Base-by-base conservation (phyloP, 2,329 filamentous ascomycete genomes). In the Ophiocordyceps polyrhachis-furcata region DNA sequence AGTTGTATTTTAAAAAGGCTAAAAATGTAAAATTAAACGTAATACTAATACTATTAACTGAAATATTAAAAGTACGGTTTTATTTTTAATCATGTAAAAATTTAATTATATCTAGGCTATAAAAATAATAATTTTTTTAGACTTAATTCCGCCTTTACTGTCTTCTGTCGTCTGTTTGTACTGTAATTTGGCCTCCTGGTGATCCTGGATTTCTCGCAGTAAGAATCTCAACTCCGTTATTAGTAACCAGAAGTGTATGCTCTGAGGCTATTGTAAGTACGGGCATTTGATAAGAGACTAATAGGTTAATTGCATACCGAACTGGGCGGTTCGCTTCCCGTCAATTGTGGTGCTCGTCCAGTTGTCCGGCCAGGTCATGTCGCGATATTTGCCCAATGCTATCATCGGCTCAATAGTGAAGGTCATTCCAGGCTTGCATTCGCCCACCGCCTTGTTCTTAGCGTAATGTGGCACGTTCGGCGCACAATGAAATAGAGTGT, bases 321-420 rank as follows among this genome's bases (percentile, higher is more conserved):
- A 98, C 59, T 98, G 91, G 11, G 91, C 91, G 15, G 88, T 94
- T 58, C 76, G 71, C 62, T 82, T 83, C 43, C 91, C 91, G 59
- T 98, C 91, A 46, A 80, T 75, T 0, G 91, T 98, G 5, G 85
- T 84, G 62, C 87, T 94, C 1, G 91, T 98, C 91, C 91, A 98
- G 67, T 96, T 86, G 60, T 98, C 91, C 0, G 91, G 91, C 91
- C 91, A 98, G 0, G 87, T 96, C 60, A 91, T 82, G 58, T 98
- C 91, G 50, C 78, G 78, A 63, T 94, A 84, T 49, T 84, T 88
- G 47, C 91, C 91, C 45, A 95, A 63, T 38, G 86, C 87, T 59
- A 98, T 88, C 91, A 98, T 98, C 15, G 91, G 91, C 66, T 98
- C 91, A 49, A 98, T 98, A 0, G 91, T 98, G 57, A 98, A 98